Percentiles rank a stretch among this genome's conserved stretches.
These are phyloP conservation scores for Lagerstroemia speciosa DNA, from an alignment of 345 rosid species.

Conservation along the genomic window DNA sequence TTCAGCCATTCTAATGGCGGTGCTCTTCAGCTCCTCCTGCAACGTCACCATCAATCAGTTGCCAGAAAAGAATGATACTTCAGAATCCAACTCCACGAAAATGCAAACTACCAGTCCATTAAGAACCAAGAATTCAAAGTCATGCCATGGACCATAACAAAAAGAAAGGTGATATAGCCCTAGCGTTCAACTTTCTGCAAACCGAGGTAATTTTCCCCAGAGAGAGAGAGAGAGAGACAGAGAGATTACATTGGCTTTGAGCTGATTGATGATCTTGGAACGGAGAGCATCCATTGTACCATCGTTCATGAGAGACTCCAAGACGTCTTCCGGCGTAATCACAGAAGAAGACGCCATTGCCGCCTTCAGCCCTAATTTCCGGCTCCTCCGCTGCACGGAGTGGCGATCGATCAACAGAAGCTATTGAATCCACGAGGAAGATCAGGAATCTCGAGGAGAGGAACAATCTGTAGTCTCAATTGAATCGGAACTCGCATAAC, in stretches of 20 bases:
- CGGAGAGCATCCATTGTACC: slow-evolving; percentile 80
- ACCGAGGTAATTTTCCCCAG: neutral
- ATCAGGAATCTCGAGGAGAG: neutral
- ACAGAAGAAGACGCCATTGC: slow-evolving; percentile 57
- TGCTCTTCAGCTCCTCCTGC: slow-evolving; percentile 75
- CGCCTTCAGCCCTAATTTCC: neutral
- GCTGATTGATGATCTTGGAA: slow-evolving; percentile 77
- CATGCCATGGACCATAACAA: neutral
- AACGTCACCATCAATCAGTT: slow-evolving; percentile 1
- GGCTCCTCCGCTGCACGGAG: neutral
- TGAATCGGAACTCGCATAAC: neutral
- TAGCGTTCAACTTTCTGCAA: neutral
- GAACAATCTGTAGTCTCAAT: too few relatives aligned
- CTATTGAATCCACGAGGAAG: neutral
- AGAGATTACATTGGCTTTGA: slow-evolving; percentile 67
- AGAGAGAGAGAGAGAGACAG: slow-evolving; percentile 3
- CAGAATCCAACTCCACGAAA: neutral
- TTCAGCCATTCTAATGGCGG: slow-evolving; percentile 78
- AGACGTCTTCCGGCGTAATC: slow-evolving; percentile 72
- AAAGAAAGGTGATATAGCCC: neutral
- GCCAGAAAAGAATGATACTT: neutral
- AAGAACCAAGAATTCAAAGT: too few relatives aligned
- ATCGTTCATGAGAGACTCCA: slow-evolving; percentile 82
- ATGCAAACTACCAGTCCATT: neutral
- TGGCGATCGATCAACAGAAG: neutral